Evolutionary conservation across 75 land plant genomes (phyloP), one percentile per base, ranked within the genome.

Genomic region (Adiantum capillusveneris): DNA sequence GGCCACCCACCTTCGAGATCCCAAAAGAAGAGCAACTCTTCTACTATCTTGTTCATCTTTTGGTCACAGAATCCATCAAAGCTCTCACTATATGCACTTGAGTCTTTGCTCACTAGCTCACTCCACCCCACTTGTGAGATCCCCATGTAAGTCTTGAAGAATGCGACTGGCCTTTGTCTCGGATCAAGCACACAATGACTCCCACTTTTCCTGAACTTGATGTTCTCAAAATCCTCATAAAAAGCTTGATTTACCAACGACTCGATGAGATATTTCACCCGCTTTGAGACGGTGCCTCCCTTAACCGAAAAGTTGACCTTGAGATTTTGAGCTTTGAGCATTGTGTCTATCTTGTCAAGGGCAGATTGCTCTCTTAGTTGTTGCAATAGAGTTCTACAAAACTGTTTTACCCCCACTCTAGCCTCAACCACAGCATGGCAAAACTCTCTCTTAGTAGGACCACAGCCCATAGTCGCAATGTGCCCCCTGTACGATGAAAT

Each of bases 191-290:
- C 25, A 65, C 73, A 75, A 12, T 71, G 70, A 0, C 80, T 44
- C 9, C 96, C 96, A 51, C 79, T 86, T 44, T 68, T 81, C 64
- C 79, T 72, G 53, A 86, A 86, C 34, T 68, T 77, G 52, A 81
- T 72, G 61, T 90, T 90, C 80, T 90, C 90, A 55, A 90, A 90
- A 51, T 84, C 86, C 55, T 86, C 80, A 63, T 83, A 82, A 28
- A 90, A 67, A 39, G 72, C 57, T 29, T 83, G 87, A 74, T 86
- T 90, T 60, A 86, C 60, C 22, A 90, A 67, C 11, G 90, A 82
- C 74, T 86, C 96, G 56, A 90, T 59, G 58, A 86, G 86, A 60
- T 86, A 86, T 61, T 72, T 26, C 1, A 73, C 75, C 0, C 65
- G 50, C 57, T 70, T 78, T 31, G 82, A 59, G 9, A 34, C 37